Evolutionary conservation across 1,284 basidiomycete genomes (phyloP).

Genomic region (Microstroma glucosiphilum): DNA sequence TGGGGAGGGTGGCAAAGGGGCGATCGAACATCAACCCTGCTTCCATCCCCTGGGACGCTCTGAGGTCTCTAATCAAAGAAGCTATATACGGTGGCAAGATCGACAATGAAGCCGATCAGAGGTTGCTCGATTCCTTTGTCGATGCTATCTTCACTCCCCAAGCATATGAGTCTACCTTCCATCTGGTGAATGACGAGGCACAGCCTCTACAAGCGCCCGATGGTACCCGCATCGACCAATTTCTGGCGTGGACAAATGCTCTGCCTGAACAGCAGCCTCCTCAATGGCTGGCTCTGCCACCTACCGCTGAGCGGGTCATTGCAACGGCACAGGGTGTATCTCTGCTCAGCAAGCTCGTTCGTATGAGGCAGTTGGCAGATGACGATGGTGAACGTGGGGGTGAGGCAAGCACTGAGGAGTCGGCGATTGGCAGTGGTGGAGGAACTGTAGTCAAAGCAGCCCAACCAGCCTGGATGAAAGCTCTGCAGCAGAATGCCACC

Average conservation of each 20-base stretch:
- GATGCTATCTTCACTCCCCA: constrained; percentile 43
- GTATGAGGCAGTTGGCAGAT: constrained; percentile 42
- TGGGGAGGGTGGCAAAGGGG: constrained; percentile 35
- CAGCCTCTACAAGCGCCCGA: constrained; percentile 40
- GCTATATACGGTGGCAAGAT: constrained; percentile 48
- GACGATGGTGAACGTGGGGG: constrained; percentile 24
- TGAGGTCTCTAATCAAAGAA: constrained; percentile 43
- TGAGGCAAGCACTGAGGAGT: not conserved
- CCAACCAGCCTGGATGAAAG: constrained; percentile 45
- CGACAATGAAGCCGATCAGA: constrained; percentile 43
- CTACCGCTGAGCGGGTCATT: constrained; percentile 45
- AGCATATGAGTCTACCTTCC: constrained; percentile 41
- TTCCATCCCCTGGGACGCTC: constrained; percentile 44
- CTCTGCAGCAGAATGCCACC: constrained; percentile 29
- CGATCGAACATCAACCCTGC: constrained; percentile 41
- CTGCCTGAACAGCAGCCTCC: constrained; percentile 49
- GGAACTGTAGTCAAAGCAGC: not conserved
- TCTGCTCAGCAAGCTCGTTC: constrained; percentile 39
- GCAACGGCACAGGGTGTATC: constrained; percentile 37
- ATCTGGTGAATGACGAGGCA: constrained; percentile 34
- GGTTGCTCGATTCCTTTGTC: constrained; percentile 45
- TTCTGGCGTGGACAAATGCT: constrained; percentile 39
- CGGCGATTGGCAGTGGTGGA: not conserved
- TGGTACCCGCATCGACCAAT: constrained; percentile 44
- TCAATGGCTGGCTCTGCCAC: constrained; percentile 46